Conservation (phyloP, 805 yeast genomes). For the Soucietia sequanensis region DNA sequence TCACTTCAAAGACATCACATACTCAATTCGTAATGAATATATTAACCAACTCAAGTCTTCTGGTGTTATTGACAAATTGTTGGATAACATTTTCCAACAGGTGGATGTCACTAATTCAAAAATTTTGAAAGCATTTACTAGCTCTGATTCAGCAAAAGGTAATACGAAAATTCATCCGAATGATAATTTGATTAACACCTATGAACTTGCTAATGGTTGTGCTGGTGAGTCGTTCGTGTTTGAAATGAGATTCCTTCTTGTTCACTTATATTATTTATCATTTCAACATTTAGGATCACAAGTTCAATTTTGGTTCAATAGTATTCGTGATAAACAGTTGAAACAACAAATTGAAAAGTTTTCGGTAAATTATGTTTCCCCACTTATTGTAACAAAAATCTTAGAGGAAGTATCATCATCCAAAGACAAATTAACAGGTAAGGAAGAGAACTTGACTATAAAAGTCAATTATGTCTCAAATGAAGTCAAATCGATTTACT, state of each 20-base stretch:
- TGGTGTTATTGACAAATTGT: slow-evolving; percentile 47
- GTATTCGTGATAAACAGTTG: slow-evolving; percentile 64
- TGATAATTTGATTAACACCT: slow-evolving; percentile 17
- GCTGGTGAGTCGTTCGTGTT: slow-evolving; percentile 15
- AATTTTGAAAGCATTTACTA: slow-evolving; percentile 17
- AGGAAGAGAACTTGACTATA: slow-evolving; percentile 51
- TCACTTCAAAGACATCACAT: slow-evolving; percentile 65
- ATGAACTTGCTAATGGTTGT: slow-evolving; percentile 17
- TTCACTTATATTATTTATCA: slow-evolving; percentile 52
- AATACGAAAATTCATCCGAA: slow-evolving; percentile 5
- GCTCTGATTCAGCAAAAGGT: slow-evolving; percentile 5
- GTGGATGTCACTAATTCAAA: slow-evolving; percentile 38
- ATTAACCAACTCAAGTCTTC: slow-evolving; percentile 51
- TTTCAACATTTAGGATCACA: slow-evolving; percentile 54
- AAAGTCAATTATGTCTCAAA: slow-evolving; percentile 58
- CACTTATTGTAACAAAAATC: slow-evolving; percentile 57
- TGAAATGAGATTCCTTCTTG: slow-evolving; percentile 40
- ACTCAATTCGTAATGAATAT: slow-evolving; percentile 59
- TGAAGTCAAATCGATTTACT: slow-evolving; percentile 70
- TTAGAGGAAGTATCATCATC: slow-evolving; percentile 48
- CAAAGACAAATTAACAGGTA: slow-evolving; percentile 27
- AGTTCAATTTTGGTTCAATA: slow-evolving; percentile 68
- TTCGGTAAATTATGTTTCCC: slow-evolving; percentile 61
- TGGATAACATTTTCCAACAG: slow-evolving; percentile 54
- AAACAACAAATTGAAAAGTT: slow-evolving; percentile 62